Evolutionary conservation across 768 basidiomycete genomes (phyloP), one percentile per base, ranked within the genome.

Genomic region (Sporobolomyces pararoseus): DNA sequence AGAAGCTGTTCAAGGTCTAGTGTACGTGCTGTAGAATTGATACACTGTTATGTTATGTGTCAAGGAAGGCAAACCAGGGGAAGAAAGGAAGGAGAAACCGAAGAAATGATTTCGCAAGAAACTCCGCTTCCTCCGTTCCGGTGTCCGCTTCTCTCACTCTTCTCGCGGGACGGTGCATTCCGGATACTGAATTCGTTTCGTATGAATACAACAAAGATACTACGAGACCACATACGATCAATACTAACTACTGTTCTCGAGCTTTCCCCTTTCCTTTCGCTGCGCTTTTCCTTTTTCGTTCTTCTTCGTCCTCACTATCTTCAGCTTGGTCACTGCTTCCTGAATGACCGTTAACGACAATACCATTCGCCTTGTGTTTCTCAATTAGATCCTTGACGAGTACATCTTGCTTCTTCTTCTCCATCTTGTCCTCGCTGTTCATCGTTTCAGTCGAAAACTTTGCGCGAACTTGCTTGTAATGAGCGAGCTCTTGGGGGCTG

Each of bases 401-500:
- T 16, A 35, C 37, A 27, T 27, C 35, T 23, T 42, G 35, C 55
- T 58, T 42, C 39, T 42, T 69, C 46, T 66, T 52, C 23, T 39
- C 68, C 14, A 66, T 37, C 37, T 70, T 70, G 35, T 73, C 68
- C 12, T 51, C 72, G 46, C 57, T 60, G 46, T 73, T 73, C 51
- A 67, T 49, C 65, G 68, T 73, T 34, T 80, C 78, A 29, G 75
- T 76, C 14, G 88, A 86, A 78, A 93, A 92, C 44, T 84, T 83
- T 72, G 81, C 79, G 78, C 90, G 89, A 14, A 96, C 85, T 65
- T 80, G 79, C 54, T 82, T 83, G 78, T 98, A 98, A 76, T 91
- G 89, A 2, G 85, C 84, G 86, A 98, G 87, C 78, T 97, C 95
- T 12, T 84, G 84, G 68, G 87, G 83, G 76, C 88, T 93, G 25